Conservation (phyloP, 768 basidiomycete genomes). For the Calocera viscosa region DNA sequence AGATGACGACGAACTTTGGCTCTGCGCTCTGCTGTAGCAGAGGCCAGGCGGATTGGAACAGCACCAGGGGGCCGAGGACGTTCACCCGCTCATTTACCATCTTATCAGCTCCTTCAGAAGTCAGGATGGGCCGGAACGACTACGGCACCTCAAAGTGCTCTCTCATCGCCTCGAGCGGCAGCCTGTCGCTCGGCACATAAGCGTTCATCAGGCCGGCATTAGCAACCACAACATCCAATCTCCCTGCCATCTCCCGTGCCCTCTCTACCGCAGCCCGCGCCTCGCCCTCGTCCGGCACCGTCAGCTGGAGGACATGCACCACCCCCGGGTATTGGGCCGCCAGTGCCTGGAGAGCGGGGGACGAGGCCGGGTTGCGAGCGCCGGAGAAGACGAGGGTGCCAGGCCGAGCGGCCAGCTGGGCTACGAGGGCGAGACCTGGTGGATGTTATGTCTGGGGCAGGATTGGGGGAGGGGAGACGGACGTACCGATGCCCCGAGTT, state of each 20-base stretch:
- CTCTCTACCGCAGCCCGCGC: slow-evolving; percentile 12
- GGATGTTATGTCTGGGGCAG: slow-evolving; percentile 11
- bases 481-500: slow-evolving; percentile 15
- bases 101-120: background rate
- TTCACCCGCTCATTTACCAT: slow-evolving; percentile 8
- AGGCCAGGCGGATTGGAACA: slow-evolving; percentile 16
- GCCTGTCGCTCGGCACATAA: background rate
- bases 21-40: slow-evolving; percentile 11
- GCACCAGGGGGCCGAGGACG: slow-evolving; percentile 16
- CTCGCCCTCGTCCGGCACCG: slow-evolving; percentile 12
- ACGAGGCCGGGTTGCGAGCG: slow-evolving; percentile 12
- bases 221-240: slow-evolving; percentile 19
- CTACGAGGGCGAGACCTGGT: slow-evolving; percentile 14
- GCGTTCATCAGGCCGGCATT: slow-evolving; percentile 17
- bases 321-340: background rate
- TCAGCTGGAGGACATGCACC: slow-evolving; percentile 16
- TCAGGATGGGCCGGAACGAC: background rate
- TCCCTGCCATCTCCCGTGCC: slow-evolving; percentile 14
- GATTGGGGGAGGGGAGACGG: background rate
- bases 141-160: slow-evolving; percentile 9
- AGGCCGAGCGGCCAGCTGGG: background rate
- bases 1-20: slow-evolving; percentile 17
- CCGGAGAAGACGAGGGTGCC: slow-evolving; percentile 17
- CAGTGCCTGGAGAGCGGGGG: slow-evolving; percentile 9
- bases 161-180: background rate